Conservation (phyloP, 176 grass and related monocot species). For the Oryza glumipatula region DNA sequence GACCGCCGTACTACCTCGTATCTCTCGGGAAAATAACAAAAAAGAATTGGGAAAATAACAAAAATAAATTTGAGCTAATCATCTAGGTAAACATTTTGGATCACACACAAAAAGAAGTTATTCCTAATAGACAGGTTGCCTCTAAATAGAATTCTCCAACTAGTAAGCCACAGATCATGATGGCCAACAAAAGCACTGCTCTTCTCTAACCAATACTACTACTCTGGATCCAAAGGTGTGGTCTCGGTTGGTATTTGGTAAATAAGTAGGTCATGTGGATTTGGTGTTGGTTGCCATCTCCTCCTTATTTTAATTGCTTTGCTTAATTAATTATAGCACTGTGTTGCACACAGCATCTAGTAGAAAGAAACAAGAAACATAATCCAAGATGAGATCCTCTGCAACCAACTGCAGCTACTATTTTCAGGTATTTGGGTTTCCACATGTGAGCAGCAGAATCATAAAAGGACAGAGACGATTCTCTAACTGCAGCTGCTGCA, state of each 20-base stretch:
- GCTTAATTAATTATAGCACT: conserved; percentile 11
- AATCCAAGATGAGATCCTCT: not conserved
- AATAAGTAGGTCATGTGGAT: conserved; percentile 23
- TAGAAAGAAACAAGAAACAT: conserved; percentile 17
- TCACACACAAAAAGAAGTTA: not conserved
- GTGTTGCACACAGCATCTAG: conserved; percentile 26
- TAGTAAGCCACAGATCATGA: conserved; percentile 23
- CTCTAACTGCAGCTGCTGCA: not conserved
- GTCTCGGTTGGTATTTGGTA: conserved; percentile 41
- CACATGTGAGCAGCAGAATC: conserved; percentile 21
- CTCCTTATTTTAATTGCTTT: not conserved
- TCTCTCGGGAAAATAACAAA: not conserved
- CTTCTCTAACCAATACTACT: conserved; percentile 18
- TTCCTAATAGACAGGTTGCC: not conserved
- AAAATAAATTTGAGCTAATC: not conserved
- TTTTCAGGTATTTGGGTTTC: not conserved
- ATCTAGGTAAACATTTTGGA: too few species aligned
- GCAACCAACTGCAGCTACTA: not conserved
- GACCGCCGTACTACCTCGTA: not conserved
- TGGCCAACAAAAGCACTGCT: conserved; percentile 34
- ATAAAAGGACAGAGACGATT: not conserved
- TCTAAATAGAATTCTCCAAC: conserved; percentile 8
- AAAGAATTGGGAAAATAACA: not conserved
- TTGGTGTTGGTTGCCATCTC: conserved; percentile 28
- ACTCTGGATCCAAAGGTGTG: conserved; percentile 12